Conservation (phyloP, 1,284 basidiomycete species). For the Cerrena zonata region DNA sequence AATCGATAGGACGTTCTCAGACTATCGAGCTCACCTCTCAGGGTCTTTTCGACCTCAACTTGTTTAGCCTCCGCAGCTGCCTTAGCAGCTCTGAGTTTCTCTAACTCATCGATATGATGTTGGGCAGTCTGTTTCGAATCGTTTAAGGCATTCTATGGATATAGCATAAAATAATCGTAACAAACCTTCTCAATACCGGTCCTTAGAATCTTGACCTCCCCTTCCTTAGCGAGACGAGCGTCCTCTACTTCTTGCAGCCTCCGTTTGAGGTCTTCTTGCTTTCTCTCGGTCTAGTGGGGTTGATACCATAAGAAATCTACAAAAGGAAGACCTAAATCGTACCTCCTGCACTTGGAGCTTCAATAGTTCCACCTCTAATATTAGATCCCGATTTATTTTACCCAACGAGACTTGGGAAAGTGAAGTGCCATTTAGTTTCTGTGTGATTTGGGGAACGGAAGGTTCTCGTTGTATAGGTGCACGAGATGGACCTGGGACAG, state of each 20-base stretch:
- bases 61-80: slow-evolving; percentile 55
- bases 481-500: background rate
- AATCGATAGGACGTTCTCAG: slow-evolving; percentile 67
- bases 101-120: slow-evolving; percentile 53
- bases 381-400: slow-evolving; percentile 12
- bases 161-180: background rate
- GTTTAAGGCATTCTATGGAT: background rate
- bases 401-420: slow-evolving; percentile 4
- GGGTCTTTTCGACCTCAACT: slow-evolving; percentile 47
- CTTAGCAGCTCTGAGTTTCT: slow-evolving; percentile 52
- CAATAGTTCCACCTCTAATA: slow-evolving; percentile 28
- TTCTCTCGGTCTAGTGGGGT: slow-evolving; percentile 20
- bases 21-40: slow-evolving; percentile 64
- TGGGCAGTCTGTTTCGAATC: slow-evolving; percentile 42
- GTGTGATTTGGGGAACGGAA: background rate
- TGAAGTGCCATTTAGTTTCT: background rate
- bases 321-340: background rate
- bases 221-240: slow-evolving; percentile 47
- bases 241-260: slow-evolving; percentile 45
- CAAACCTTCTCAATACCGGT: slow-evolving; percentile 53
- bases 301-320: background rate
- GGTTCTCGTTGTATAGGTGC: background rate
- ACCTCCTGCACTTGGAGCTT: slow-evolving; percentile 47
- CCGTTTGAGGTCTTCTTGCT: slow-evolving; percentile 40
- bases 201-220: slow-evolving; percentile 57